phyloP scores from a whole-genome alignment of 768 basidiomycete species.

The Kondoa malvinella region DNA sequence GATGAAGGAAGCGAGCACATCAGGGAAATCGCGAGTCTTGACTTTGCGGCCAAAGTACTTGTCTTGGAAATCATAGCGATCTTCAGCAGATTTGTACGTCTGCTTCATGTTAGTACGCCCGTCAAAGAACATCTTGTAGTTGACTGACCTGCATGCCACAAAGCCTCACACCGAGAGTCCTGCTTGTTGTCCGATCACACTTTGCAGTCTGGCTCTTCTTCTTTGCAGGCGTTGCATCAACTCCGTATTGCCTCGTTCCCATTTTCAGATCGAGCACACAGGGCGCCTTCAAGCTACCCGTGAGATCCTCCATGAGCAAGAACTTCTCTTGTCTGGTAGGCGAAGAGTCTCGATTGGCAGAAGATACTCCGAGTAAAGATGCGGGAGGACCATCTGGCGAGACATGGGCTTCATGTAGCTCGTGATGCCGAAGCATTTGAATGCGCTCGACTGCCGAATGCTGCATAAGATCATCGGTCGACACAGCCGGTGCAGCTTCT shows the following conservation, averaged over 20 bases:
- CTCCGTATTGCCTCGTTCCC: conserved; percentile 98
- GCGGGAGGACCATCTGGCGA: neutral
- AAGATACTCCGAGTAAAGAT: neutral
- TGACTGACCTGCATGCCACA: conserved; percentile 93
- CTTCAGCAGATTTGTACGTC: conserved; percentile 80
- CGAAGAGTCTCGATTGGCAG: neutral
- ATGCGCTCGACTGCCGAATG: neutral
- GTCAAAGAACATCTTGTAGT: neutral
- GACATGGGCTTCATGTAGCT: neutral
- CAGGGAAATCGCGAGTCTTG: conserved; percentile 63
- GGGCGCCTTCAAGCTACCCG: conserved; percentile 71
- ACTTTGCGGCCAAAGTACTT: conserved; percentile 92
- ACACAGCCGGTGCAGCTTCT: too few relatives aligned
- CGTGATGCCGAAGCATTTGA: conserved; percentile 1
- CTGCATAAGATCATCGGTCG: neutral
- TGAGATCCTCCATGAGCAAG: conserved; percentile 97
- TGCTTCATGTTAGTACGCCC: conserved; percentile 29
- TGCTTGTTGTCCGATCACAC: conserved; percentile 87
- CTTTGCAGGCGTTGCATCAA: conserved; percentile 77
- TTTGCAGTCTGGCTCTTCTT: conserved; percentile 98
- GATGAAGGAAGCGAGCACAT: conserved; percentile 65
- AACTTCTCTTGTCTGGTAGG: conserved; percentile 81
- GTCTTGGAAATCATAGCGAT: conserved; percentile 79
- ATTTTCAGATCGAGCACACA: conserved; percentile 98
- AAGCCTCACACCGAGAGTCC: conserved; percentile 72